phyloP scores from a whole-genome alignment of 225 moss, liverwort and hornwort genomes.

The Lunularia cruciata region DNA sequence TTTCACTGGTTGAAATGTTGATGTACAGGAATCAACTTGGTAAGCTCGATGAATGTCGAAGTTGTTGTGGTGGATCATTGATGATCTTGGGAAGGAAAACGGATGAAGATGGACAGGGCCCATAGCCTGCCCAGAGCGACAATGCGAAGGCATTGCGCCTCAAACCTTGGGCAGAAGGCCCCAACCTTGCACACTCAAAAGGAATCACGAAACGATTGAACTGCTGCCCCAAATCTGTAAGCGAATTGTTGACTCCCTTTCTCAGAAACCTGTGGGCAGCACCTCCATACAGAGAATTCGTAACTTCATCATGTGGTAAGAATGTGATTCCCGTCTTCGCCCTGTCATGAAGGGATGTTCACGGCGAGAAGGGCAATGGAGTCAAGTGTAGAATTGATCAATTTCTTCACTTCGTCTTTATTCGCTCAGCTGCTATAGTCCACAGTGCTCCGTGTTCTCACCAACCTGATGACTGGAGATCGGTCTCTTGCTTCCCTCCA shows the following conservation, averaged over 20 bases:
- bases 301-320: not conserved
- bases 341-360: no score
- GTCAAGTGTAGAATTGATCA: not conserved
- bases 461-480: no score
- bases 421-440: not conserved
- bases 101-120: conserved; percentile 44
- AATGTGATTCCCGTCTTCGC: no score
- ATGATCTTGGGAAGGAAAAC: conserved; percentile 33
- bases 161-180: not conserved
- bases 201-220: no score
- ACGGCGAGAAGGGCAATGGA: no score
- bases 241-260: no score
- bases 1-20: conserved; percentile 44
- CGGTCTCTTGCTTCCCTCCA: no score
- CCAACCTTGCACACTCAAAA: not conserved
- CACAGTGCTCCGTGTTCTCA: no score
- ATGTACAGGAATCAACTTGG: conserved; percentile 50
- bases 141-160: conserved; percentile 45
- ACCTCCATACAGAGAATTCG: not conserved
- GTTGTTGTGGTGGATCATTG: conserved; percentile 36
- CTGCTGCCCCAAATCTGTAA: no score
- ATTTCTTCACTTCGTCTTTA: not conserved
- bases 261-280: not conserved
- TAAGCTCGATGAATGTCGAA: conserved; percentile 44
- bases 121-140: conserved; percentile 38